Conservation (phyloP, 495 filamentous ascomycete species). For the Podospora pseudopauciseta region DNA sequence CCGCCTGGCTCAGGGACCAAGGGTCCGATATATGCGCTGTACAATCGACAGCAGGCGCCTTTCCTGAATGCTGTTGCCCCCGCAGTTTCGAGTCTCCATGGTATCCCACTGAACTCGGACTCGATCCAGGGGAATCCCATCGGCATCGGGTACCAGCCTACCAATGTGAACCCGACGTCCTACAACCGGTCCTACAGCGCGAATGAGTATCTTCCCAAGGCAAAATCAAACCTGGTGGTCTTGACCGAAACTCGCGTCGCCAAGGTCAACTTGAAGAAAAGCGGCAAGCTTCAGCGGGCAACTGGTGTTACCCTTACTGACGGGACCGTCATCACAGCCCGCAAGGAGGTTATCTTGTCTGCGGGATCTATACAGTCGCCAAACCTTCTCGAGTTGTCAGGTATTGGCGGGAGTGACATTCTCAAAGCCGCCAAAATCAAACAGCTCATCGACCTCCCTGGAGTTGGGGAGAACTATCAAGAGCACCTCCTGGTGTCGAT, state of each 20-base stretch:
- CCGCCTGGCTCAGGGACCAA: slow-evolving; percentile 12
- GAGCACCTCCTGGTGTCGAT: slow-evolving; percentile 42
- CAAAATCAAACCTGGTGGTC: slow-evolving; percentile 25
- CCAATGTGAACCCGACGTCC: slow-evolving; percentile 33
- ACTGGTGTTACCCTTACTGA: slow-evolving; percentile 31
- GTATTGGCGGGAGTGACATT: slow-evolving; percentile 44
- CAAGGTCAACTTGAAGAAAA: slow-evolving; percentile 23
- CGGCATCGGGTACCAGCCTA: slow-evolving; percentile 39
- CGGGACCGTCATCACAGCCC: slow-evolving; percentile 34
- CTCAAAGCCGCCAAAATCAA: slow-evolving; percentile 39
- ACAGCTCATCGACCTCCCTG: slow-evolving; percentile 41
- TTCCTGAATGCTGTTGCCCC: slow-evolving; percentile 28
- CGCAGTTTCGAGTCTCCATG: slow-evolving; percentile 31
- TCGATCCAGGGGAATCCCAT: slow-evolving; percentile 37
- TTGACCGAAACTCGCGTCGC: slow-evolving; percentile 21
- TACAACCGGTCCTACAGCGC: slow-evolving; percentile 41
- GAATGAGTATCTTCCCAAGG: slow-evolving; percentile 26
- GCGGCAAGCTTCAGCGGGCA: slow-evolving; percentile 15
- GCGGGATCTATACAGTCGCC: slow-evolving; percentile 52
- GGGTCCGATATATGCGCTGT: slow-evolving; percentile 33
- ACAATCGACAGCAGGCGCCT: slow-evolving; percentile 34
- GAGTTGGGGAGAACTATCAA: slow-evolving; percentile 51
- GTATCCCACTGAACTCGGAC: slow-evolving; percentile 30
- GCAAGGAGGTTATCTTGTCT: slow-evolving; percentile 53
- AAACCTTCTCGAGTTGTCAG: slow-evolving; percentile 54